These are phyloP conservation scores for Penicillium salamii DNA, from an alignment of 495 filamentous ascomycete genomes.

Conservation along the genomic window DNA sequence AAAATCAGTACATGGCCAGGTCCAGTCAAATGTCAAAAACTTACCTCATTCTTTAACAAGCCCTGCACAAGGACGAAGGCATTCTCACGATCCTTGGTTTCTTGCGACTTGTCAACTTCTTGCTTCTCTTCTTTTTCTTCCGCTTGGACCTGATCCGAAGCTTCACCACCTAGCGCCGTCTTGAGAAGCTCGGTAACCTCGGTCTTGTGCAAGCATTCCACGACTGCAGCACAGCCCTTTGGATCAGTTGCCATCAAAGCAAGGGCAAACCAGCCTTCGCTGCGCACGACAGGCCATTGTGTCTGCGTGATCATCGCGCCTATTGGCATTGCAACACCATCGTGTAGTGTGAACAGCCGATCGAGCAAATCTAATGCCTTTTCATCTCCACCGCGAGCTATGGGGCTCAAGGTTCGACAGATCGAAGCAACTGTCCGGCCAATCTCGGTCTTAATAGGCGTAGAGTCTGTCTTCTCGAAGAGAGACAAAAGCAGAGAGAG, in stretches of 20 bases:
- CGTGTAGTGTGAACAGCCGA: conserved; percentile 51
- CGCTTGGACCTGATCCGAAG: conserved; percentile 8
- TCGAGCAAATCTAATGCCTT: conserved; percentile 30
- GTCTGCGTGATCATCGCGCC: conserved; percentile 61
- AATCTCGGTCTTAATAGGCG: conserved; percentile 70
- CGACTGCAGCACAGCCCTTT: conserved; percentile 50
- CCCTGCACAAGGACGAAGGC: conserved; percentile 59
- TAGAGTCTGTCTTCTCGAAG: conserved; percentile 54
- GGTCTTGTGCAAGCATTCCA: conserved; percentile 46
- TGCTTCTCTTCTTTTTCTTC: conserved; percentile 9
- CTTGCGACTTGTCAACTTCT: conserved; percentile 22
- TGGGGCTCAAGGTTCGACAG: conserved; percentile 55
- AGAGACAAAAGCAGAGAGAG: conserved; percentile 60
- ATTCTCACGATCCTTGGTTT: conserved; percentile 59
- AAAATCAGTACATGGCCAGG: conserved; percentile 13
- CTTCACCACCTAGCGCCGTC: conserved; percentile 43
- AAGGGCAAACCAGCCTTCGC: conserved; percentile 72
- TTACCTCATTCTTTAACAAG: conserved; percentile 52
- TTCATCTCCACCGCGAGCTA: conserved; percentile 27
- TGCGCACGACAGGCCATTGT: conserved; percentile 66
- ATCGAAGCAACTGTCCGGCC: conserved; percentile 63
- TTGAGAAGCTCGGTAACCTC: conserved; percentile 48
- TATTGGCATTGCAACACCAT: conserved; percentile 52
- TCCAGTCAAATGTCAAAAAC: conserved; percentile 6
- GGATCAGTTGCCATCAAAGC: conserved; percentile 61